Evolutionary conservation across 768 basidiomycete genomes (phyloP).

Genomic region (Naganishia kalamii): DNA sequence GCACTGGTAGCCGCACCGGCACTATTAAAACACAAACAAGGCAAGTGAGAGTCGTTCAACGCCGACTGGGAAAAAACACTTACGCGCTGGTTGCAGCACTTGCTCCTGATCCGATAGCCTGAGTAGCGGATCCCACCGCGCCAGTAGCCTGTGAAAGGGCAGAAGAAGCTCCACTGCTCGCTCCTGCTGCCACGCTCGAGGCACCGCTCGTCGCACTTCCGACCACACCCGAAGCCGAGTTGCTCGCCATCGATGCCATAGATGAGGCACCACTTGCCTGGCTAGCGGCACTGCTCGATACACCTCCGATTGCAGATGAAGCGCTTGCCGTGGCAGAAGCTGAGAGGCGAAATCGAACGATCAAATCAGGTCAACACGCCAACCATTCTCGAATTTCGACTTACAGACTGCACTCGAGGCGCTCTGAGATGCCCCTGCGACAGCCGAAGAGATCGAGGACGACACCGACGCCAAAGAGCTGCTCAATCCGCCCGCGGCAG

Average conservation of each 20-base stretch:
- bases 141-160: conserved; percentile 10
- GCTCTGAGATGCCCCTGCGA: conserved; percentile 11
- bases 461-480: conserved; percentile 11
- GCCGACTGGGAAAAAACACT: neutral
- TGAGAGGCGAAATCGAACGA: too few relatives aligned
- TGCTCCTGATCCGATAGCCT: conserved; percentile 14
- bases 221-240: neutral
- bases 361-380: too few relatives aligned
- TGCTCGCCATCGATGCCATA: neutral
- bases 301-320: neutral
- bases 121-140: conserved; percentile 17
- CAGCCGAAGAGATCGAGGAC: conserved; percentile 11
- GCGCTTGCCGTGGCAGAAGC: conserved; percentile 14
- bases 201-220: conserved; percentile 16
- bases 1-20: too few relatives aligned
- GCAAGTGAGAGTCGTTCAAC: neutral
- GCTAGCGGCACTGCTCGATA: neutral
- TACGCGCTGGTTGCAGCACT: conserved; percentile 17
- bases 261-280: conserved; percentile 17
- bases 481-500: conserved; percentile 1
- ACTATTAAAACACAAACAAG: too few relatives aligned
- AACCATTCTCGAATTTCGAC: neutral
- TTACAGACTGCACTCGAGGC: neutral
- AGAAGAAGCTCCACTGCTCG: neutral
- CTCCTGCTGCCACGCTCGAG: conserved; percentile 10